Percentiles rank a stretch among this genome's conserved stretches.
Conservation (phyloP, 2,329 filamentous ascomycete species). For the Fusarium subglutinans region DNA sequence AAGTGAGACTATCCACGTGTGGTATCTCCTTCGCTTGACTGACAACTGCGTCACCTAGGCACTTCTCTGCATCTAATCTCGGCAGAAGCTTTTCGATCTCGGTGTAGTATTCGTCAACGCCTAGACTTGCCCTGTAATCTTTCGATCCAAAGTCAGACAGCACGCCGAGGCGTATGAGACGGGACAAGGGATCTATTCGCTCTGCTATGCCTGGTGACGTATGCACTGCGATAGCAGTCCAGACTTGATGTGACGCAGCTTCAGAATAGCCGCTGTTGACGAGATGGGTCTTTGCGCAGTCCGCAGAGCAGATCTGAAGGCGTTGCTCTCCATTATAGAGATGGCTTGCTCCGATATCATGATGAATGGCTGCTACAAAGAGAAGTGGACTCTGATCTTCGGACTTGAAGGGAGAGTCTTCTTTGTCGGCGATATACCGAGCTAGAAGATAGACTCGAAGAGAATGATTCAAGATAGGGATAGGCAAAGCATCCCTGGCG, state of each 20-base stretch:
- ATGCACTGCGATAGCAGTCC: conserved; percentile 50
- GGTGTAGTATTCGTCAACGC: conserved; percentile 2
- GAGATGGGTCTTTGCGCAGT: conserved; percentile 44
- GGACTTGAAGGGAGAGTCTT: conserved; percentile 14
- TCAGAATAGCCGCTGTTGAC: conserved; percentile 38
- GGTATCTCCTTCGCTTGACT: conserved; percentile 38
- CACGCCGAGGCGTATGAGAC: conserved; percentile 46
- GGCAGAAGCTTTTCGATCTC: conserved; percentile 40
- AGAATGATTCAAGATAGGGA: conserved; percentile 45
- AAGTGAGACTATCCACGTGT: conserved; percentile 38
- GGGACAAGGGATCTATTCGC: conserved; percentile 46
- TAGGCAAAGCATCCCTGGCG: conserved; percentile 28
- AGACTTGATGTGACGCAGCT: conserved; percentile 43
- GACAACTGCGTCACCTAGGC: conserved; percentile 42
- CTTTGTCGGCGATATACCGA: conserved; percentile 34
- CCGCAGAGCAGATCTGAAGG: conserved; percentile 49
- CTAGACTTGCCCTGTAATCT: conserved; percentile 11
- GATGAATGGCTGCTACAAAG: conserved; percentile 49
- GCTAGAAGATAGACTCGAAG: conserved; percentile 43
- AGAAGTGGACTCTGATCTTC: conserved; percentile 34
- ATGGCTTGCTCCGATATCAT: conserved; percentile 48
- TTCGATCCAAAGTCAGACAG: conserved; percentile 45
- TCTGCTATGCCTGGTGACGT: conserved; percentile 50
- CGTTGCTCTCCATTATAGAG: conserved; percentile 45
- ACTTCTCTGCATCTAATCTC: conserved; percentile 39